phyloP scores from a whole-genome alignment of 495 filamentous ascomycete species.

The Penicillium desertorum region DNA sequence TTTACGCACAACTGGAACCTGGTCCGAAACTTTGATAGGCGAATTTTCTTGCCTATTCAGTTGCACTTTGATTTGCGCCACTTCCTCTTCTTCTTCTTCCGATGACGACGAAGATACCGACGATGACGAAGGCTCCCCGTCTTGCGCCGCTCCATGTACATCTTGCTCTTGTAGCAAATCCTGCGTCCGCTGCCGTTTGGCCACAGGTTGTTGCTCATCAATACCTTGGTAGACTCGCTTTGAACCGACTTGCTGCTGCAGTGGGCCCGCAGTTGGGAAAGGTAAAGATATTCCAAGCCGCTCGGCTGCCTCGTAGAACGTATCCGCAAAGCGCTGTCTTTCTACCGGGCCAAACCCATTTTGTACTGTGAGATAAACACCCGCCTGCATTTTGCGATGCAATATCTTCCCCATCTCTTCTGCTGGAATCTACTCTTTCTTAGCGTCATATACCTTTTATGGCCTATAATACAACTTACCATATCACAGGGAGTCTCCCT shows the following conservation, averaged over 20 bases:
- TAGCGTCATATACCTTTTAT: neutral
- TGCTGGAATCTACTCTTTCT: neutral
- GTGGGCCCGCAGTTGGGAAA: too few relatives aligned
- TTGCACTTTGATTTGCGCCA: neutral
- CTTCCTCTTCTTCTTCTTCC: neutral
- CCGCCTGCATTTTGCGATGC: neutral
- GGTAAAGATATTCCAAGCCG: neutral
- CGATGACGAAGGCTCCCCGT: neutral
- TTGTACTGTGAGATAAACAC: neutral
- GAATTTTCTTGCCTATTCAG: neutral
- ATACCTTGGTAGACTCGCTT: neutral
- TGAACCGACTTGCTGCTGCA: neutral
- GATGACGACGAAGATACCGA: neutral
- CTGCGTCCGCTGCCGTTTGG: neutral
- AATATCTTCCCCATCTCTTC: neutral
- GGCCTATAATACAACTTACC: neutral
- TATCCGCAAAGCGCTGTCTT: neutral
- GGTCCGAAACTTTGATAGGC: neutral
- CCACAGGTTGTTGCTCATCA: neutral
- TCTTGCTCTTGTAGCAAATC: neutral
- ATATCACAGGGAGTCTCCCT: neutral
- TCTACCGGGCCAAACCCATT: neutral
- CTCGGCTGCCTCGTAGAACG: neutral
- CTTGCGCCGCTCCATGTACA: neutral
- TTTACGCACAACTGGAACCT: neutral